Percentiles rank a stretch among this genome's conserved stretches.
phyloP scores from a whole-genome alignment of 2,329 filamentous ascomycete species.

The Aureobasidium sp. region DNA sequence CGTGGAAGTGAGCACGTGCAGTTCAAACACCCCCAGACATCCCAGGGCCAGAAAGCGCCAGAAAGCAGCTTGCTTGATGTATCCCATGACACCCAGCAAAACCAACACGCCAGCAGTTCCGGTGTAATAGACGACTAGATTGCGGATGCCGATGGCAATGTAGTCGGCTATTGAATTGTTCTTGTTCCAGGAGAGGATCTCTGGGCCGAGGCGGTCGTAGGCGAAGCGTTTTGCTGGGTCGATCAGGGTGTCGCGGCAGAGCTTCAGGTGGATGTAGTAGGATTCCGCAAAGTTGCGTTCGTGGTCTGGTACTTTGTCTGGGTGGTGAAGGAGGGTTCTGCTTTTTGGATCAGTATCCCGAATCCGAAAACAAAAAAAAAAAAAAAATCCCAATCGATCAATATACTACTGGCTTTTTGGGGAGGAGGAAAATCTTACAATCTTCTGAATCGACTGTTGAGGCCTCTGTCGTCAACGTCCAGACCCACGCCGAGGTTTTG shows the following conservation, averaged over 20 bases:
- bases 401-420: neutral
- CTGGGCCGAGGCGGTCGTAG: constrained; percentile 81
- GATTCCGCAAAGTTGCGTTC: constrained; percentile 36
- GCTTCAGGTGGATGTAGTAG: constrained; percentile 76
- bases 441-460: constrained; percentile 80
- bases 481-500: constrained; percentile 64
- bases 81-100: constrained; percentile 56
- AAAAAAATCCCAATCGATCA: neutral
- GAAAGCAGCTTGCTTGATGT: constrained; percentile 58
- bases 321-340: constrained; percentile 58
- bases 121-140: constrained; percentile 55
- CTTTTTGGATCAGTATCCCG: neutral
- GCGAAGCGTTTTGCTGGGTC: constrained; percentile 73
- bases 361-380: neutral
- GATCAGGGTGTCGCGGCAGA: constrained; percentile 74
- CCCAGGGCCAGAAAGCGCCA: constrained; percentile 48
- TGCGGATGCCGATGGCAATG: constrained; percentile 58
- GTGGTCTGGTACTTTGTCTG: constrained; percentile 63
- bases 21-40: constrained; percentile 50
- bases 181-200: constrained; percentile 58
- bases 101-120: constrained; percentile 53
- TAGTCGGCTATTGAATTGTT: constrained; percentile 67
- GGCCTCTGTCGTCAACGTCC: constrained; percentile 61
- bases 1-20: constrained; percentile 50
- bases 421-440: constrained; percentile 35